A percentile compares a stretch with the other conserved stretches of the same genome.
Conservation (phyloP, 352 stramenopile genomes). For the Stramenopiles sp. region DNA sequence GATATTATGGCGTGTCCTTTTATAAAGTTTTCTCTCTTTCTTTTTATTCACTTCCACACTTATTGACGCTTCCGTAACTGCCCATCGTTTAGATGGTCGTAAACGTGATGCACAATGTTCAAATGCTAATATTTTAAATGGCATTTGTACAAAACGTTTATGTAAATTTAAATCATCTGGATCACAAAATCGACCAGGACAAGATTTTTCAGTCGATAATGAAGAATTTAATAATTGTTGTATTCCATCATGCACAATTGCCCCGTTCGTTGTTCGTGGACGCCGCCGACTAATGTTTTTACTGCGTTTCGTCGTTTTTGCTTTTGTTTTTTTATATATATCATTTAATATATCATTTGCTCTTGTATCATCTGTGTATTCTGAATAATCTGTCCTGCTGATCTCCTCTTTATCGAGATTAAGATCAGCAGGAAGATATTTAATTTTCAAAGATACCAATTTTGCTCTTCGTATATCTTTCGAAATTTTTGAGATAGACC, state of each 20-base stretch:
- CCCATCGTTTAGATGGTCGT: not conserved
- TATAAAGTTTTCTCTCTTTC: no score
- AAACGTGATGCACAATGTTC: not conserved
- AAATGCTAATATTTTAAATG: not conserved
- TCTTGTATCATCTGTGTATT: no score
- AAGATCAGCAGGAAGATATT: not conserved
- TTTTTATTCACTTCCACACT: no score
- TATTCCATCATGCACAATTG: no score
- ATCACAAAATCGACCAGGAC: not conserved
- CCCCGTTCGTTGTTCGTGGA: not conserved
- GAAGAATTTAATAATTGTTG: not conserved
- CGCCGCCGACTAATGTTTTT: not conserved
- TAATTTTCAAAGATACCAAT: not conserved
- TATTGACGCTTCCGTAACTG: not conserved
- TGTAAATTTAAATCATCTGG: not conserved
- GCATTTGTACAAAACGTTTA: not conserved
- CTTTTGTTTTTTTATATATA: not conserved
- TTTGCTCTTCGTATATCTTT: not conserved
- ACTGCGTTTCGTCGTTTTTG: not conserved
- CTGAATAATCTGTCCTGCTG: no score
- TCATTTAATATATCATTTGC: no score
- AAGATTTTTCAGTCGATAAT: not conserved
- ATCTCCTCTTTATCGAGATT: no score
- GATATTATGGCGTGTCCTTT: no score
- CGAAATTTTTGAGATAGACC: not conserved